These are phyloP conservation scores for Nannizziopsis arthrosporioides DNA, from an alignment of 2,329 filamentous ascomycete genomes.

Conservation along the genomic window DNA sequence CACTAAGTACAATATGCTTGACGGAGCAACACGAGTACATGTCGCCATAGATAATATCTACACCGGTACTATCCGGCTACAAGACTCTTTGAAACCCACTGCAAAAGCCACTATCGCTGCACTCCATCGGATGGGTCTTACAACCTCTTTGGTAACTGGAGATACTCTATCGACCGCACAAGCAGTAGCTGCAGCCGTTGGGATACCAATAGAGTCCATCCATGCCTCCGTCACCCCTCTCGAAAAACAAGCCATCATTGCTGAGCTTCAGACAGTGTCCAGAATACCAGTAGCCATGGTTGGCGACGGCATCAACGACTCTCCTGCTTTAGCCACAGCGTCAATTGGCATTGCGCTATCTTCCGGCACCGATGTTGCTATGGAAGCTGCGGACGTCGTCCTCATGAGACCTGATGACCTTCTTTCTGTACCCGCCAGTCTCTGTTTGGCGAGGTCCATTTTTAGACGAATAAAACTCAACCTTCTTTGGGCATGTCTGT, in stretches of 20 bases:
- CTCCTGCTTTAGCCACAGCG: conserved; percentile 82
- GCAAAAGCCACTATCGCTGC: conserved; percentile 71
- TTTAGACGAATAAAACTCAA: conserved; percentile 92
- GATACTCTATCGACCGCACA: conserved; percentile 77
- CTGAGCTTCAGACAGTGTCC: conserved; percentile 65
- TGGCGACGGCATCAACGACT: conserved; percentile 97
- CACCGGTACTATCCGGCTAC: conserved; percentile 68
- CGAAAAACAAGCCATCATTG: conserved; percentile 80
- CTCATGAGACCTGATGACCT: conserved; percentile 88
- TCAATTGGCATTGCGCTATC: conserved; percentile 88
- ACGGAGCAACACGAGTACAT: conserved; percentile 83
- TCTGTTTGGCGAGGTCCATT: conserved; percentile 71
- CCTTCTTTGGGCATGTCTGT: conserved; percentile 80
- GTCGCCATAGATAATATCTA: conserved; percentile 75
- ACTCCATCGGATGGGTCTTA: conserved; percentile 71
- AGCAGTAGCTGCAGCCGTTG: conserved; percentile 70
- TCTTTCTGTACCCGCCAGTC: conserved; percentile 79
- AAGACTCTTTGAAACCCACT: conserved; percentile 82
- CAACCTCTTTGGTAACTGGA: conserved; percentile 83
- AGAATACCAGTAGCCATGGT: conserved; percentile 80
- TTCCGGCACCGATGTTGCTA: conserved; percentile 88
- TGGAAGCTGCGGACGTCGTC: conserved; percentile 93
- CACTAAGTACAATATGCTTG: conserved; percentile 29
- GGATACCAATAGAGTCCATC: conserved; percentile 64
- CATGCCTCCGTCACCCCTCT: conserved; percentile 80